These are phyloP conservation scores for Punctularia strigosozonata DNA, from an alignment of 768 basidiomycete genomes.

Conservation along the genomic window DNA sequence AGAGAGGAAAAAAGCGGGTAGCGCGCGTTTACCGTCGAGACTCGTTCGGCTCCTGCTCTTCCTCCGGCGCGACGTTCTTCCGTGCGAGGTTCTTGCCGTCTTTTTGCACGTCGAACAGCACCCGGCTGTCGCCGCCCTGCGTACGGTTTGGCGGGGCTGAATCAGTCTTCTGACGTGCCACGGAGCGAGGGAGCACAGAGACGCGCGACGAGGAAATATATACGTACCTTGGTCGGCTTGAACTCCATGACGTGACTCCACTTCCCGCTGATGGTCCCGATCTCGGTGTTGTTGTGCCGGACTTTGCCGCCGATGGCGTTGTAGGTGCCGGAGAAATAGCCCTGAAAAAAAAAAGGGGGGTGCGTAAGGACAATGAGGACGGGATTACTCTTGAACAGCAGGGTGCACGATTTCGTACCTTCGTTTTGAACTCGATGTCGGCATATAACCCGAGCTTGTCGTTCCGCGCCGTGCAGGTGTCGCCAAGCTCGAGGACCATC, in stretches of 20 bases:
- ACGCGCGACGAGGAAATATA: neutral
- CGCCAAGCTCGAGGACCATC: conserved; percentile 95
- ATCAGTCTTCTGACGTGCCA: no score
- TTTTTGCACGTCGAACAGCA: conserved; percentile 75
- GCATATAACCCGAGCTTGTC: conserved; percentile 61
- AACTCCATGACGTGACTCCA: conserved; percentile 92
- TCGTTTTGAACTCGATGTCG: conserved; percentile 96
- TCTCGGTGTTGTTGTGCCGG: conserved; percentile 45
- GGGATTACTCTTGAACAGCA: no score
- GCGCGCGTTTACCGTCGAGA: conserved; percentile 56
- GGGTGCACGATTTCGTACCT: conserved; percentile 36
- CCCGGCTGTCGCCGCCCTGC: conserved; percentile 57
- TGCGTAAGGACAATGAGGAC: neutral
- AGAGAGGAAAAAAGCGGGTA: neutral
- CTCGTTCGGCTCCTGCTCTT: conserved; percentile 84
- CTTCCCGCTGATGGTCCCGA: conserved; percentile 81
- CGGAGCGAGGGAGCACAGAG: conserved; percentile 1
- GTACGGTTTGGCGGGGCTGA: no score
- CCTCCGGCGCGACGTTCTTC: conserved; percentile 78
- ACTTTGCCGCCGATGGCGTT: conserved; percentile 81
- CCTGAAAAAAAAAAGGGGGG: conserved; percentile 31
- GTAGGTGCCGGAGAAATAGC: conserved; percentile 95
- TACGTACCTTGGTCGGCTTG: conserved; percentile 49
- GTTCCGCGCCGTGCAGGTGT: conserved; percentile 77
- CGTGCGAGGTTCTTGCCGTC: conserved; percentile 65